Evolutionary conservation across 2,329 filamentous ascomycete species (phyloP).

Genomic region (Magnaporthiopsis poae): DNA sequence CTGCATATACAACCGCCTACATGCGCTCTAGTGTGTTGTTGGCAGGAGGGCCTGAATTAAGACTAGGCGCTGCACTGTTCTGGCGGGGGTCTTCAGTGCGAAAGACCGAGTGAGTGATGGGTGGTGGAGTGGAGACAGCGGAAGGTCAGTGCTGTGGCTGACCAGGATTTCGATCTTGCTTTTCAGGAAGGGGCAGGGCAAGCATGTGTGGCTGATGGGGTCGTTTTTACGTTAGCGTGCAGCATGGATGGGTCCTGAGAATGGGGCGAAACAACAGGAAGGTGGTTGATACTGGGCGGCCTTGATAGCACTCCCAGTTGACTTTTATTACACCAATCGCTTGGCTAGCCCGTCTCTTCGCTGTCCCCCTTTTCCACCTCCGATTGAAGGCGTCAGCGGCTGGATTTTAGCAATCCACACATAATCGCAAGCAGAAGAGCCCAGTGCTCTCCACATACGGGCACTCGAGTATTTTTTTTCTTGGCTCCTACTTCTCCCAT

Average conservation of each 20-base stretch:
- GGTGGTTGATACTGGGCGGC: background rate
- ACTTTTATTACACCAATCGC: constrained; percentile 4
- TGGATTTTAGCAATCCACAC: background rate
- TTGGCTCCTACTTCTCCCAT: background rate
- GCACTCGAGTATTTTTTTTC: background rate
- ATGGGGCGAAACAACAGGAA: background rate
- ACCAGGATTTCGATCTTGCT: background rate
- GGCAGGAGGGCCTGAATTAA: background rate
- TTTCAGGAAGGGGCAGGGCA: background rate
- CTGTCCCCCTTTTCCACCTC: background rate
- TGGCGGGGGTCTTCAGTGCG: too few relatives aligned
- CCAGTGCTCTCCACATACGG: background rate
- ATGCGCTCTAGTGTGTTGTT: background rate
- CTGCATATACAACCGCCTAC: background rate
- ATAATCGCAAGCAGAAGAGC: background rate
- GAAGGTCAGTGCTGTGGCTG: background rate
- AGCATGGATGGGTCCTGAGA: background rate
- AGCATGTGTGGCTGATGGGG: background rate
- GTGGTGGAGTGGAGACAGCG: background rate
- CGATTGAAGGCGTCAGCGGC: background rate
- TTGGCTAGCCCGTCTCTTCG: background rate
- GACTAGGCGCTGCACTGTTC: too few relatives aligned
- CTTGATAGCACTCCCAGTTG: constrained; percentile 4
- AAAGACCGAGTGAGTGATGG: too few relatives aligned
- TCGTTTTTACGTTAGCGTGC: background rate